phyloP scores from a whole-genome alignment of 768 basidiomycete species.

The Glaciozyma antarctica region DNA sequence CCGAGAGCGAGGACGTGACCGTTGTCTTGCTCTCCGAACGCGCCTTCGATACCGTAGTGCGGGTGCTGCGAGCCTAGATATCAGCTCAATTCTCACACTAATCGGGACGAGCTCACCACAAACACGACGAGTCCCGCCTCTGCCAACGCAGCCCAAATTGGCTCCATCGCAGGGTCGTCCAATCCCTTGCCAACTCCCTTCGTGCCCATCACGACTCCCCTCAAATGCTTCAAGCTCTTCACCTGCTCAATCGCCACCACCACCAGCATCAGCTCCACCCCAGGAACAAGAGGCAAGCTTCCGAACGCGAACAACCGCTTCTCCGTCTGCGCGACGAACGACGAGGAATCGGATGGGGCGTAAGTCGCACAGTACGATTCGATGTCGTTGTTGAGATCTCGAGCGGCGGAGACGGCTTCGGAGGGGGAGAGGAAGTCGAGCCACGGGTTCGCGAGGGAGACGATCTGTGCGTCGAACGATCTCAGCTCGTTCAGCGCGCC shows the following conservation, averaged over 20 bases:
- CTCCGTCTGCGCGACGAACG: conserved; percentile 37
- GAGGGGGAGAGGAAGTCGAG: conserved; percentile 69
- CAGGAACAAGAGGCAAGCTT: conserved; percentile 68
- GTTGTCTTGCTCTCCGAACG: conserved; percentile 65
- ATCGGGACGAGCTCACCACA: conserved; percentile 38
- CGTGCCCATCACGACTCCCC: conserved; percentile 73
- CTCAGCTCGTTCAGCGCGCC: not conserved
- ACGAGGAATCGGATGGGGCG: conserved; percentile 33
- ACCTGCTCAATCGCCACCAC: conserved; percentile 62
- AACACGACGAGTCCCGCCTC: conserved; percentile 63
- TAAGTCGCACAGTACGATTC: conserved; percentile 64
- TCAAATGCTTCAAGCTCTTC: conserved; percentile 54
- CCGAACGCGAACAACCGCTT: conserved; percentile 75
- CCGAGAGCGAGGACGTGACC: conserved; percentile 82
- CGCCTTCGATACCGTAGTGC: conserved; percentile 70
- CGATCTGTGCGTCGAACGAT: conserved; percentile 8
- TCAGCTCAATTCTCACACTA: not conserved
- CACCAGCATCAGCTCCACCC: conserved; percentile 49
- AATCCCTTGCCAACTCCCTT: conserved; percentile 66
- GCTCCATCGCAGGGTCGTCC: conserved; percentile 67
- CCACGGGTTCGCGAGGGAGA: conserved; percentile 67
- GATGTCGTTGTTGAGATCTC: conserved; percentile 64
- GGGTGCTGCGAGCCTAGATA: conserved; percentile 22
- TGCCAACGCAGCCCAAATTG: conserved; percentile 70
- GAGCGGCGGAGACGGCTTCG: conserved; percentile 57